Conservation (phyloP, 148 eudicot species). For the Spergularia marina region DNA sequence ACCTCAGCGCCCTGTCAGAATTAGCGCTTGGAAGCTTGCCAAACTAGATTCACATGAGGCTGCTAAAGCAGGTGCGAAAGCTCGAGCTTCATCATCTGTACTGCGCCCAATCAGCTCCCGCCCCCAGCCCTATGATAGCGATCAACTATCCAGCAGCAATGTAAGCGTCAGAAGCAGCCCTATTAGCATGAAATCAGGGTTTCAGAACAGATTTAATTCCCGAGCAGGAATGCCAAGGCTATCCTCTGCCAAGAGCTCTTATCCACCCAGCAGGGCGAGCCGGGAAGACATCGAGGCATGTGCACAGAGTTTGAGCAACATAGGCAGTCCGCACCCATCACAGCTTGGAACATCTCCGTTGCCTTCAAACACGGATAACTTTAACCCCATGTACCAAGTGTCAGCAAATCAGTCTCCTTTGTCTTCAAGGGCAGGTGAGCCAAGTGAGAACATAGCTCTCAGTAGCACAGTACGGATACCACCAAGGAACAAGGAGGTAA, state of each 20-base stretch:
- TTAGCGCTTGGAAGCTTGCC: constrained; percentile 97
- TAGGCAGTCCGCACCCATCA: constrained; percentile 64
- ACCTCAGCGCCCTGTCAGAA: constrained; percentile 64
- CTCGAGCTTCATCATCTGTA: constrained; percentile 90
- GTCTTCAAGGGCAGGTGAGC: constrained; percentile 42
- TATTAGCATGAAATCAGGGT: constrained; percentile 49
- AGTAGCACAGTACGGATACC: constrained; percentile 19
- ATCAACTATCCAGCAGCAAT: constrained; percentile 64
- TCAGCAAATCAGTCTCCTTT: constrained; percentile 68
- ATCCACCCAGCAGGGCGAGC: constrained; percentile 72
- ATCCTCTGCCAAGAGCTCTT: constrained; percentile 62
- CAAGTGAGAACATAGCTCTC: constrained; percentile 19
- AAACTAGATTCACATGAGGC: constrained; percentile 76
- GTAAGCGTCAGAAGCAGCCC: constrained; percentile 76
- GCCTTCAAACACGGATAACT: constrained; percentile 43
- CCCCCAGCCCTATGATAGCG: constrained; percentile 49
- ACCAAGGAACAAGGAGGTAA: constrained; percentile 28
- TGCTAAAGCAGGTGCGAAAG: constrained; percentile 85
- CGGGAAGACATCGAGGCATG: constrained; percentile 67
- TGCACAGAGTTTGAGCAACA: constrained; percentile 59
- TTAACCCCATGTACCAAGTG: constrained; percentile 62
- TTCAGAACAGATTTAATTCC: constrained; percentile 28
- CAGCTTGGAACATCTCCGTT: constrained; percentile 44
- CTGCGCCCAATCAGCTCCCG: constrained; percentile 63
- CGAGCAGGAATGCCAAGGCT: constrained; percentile 40